These are phyloP conservation scores for Saturnispora dispora DNA, from an alignment of 805 yeast genomes.

Conservation along the genomic window DNA sequence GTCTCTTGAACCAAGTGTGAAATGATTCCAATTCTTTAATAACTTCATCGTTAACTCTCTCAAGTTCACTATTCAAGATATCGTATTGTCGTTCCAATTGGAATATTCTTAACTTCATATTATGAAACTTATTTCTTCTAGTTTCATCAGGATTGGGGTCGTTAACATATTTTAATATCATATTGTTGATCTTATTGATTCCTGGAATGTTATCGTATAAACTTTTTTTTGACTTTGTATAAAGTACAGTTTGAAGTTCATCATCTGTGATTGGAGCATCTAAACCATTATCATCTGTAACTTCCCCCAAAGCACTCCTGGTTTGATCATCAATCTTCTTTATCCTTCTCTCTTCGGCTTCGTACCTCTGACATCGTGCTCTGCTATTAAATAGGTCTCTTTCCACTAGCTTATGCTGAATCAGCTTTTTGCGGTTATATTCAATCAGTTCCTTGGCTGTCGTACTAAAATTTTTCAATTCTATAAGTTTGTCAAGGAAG, in stretches of 20 bases:
- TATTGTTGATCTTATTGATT: conserved; percentile 27
- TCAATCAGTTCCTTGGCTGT: conserved; percentile 26
- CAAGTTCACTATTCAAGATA: conserved; percentile 21
- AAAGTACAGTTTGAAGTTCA: conserved; percentile 26
- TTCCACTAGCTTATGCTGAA: conserved; percentile 25
- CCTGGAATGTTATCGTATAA: conserved; percentile 30
- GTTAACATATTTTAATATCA: conserved; percentile 25
- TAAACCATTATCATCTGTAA: conserved; percentile 5
- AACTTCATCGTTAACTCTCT: conserved; percentile 19
- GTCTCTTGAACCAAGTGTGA: conserved; percentile 26
- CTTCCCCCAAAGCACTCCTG: conserved; percentile 18
- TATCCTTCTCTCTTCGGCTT: conserved; percentile 25
- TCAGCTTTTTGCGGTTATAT: conserved; percentile 27
- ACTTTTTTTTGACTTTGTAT: conserved; percentile 22
- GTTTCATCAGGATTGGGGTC: conserved; percentile 30
- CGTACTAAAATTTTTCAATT: conserved; percentile 26
- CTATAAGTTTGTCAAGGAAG: conserved; percentile 28
- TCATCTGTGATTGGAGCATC: conserved; percentile 27
- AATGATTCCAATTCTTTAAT: conserved; percentile 21
- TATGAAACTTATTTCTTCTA: conserved; percentile 23
- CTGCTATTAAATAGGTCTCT: conserved; percentile 20
- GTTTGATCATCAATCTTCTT: conserved; percentile 26
- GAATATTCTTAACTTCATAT: conserved; percentile 23
- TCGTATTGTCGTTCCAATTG: conserved; percentile 26
- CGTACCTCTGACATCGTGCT: conserved; percentile 20